Evolutionary conservation across 345 rosid genomes (phyloP).

Genomic region (Lumnitzera littorea): DNA sequence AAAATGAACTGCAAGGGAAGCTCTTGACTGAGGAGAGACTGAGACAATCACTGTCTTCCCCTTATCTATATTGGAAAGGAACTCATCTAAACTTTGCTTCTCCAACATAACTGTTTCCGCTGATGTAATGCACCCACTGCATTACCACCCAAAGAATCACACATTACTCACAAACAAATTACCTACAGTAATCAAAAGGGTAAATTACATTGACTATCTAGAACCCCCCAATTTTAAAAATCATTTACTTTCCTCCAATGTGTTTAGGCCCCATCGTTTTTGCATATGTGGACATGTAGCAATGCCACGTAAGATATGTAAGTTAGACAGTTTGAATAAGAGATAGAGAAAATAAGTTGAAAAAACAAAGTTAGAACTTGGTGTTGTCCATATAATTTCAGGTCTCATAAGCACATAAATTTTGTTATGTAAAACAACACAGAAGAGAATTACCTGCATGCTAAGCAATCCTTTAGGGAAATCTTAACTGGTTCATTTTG

Average conservation of each 20-base stretch:
- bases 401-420: too few relatives aligned
- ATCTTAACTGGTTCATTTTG: constrained; percentile 70
- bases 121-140: constrained; percentile 90
- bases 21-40: constrained; percentile 80
- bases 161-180: background rate
- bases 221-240: too few relatives aligned
- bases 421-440: background rate
- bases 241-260: too few relatives aligned
- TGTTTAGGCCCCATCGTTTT: too few relatives aligned
- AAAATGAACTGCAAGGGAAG: constrained; percentile 76
- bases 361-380: too few relatives aligned
- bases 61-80: constrained; percentile 53
- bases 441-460: constrained; percentile 58
- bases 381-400: too few relatives aligned
- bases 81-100: constrained; percentile 92
- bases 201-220: too few relatives aligned
- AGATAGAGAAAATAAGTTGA: too few relatives aligned
- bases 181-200: background rate
- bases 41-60: constrained; percentile 64
- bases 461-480: constrained; percentile 94
- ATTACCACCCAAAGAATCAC: constrained; percentile 5
- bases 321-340: too few relatives aligned
- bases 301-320: too few relatives aligned
- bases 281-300: too few relatives aligned
- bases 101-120: constrained; percentile 96